These are phyloP conservation scores for Aspergillus quadricinctus DNA, from an alignment of 2,329 filamentous ascomycete genomes.

Conservation along the genomic window DNA sequence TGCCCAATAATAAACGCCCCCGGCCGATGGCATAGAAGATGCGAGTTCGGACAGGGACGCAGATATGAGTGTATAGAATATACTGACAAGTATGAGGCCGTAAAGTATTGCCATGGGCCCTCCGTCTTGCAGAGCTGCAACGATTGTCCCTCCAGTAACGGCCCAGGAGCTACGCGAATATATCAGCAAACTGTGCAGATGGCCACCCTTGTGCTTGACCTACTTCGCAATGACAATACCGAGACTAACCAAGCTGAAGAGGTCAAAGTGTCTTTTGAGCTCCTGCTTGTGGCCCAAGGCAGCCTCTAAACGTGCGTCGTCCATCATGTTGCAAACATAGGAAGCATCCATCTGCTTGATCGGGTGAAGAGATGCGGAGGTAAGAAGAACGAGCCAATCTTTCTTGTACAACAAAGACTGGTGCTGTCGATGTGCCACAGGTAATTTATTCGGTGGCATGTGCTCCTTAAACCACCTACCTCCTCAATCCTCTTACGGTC, in stretches of 20 bases:
- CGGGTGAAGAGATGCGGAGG: not conserved
- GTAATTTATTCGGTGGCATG: not conserved
- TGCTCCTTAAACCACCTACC: not conserved
- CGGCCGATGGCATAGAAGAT: conserved; percentile 54
- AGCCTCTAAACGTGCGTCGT: conserved; percentile 23
- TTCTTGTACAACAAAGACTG: not conserved
- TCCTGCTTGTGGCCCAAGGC: conserved; percentile 54
- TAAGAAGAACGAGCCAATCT: not conserved
- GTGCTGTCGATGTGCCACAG: not conserved
- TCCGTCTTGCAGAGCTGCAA: conserved; percentile 54
- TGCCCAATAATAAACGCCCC: conserved; percentile 55
- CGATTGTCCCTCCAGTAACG: conserved; percentile 53
- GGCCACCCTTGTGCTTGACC: not conserved
- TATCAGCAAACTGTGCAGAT: not conserved
- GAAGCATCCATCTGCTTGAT: not conserved
- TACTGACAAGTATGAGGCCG: conserved; percentile 46
- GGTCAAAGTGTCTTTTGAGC: conserved; percentile 54
- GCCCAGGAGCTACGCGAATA: conserved; percentile 53
- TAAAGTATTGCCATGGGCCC: conserved; percentile 58
- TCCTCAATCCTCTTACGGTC: not conserved
- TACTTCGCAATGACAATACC: conserved; percentile 50
- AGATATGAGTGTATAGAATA: conserved; percentile 52
- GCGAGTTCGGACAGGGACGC: conserved; percentile 54
- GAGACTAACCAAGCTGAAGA: conserved; percentile 53
- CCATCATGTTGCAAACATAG: conserved; percentile 8